phyloP scores from a whole-genome alignment of 805 yeast genomes.

The Saturnispora hagleri region DNA sequence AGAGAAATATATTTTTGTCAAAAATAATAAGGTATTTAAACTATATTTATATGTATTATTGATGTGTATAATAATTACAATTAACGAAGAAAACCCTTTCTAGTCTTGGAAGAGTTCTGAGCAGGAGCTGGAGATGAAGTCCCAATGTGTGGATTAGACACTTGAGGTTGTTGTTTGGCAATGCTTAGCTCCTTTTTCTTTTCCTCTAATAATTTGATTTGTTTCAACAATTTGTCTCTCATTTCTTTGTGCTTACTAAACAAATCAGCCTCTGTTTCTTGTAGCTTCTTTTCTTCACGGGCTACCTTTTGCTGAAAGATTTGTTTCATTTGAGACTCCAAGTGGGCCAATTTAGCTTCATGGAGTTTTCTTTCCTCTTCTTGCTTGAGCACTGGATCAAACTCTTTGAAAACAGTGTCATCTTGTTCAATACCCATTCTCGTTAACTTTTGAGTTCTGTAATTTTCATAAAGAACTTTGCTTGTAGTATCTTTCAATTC shows the following conservation, averaged over 20 bases:
- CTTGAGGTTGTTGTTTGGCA: slow-evolving; percentile 41
- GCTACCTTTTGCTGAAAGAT: slow-evolving; percentile 94
- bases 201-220: slow-evolving; percentile 83
- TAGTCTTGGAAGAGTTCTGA: slow-evolving; percentile 46
- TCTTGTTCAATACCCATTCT: slow-evolving; percentile 89
- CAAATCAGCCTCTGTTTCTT: slow-evolving; percentile 92
- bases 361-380: slow-evolving; percentile 90
- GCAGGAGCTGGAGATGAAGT: slow-evolving; percentile 17
- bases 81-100: slow-evolving; percentile 72
- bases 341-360: slow-evolving; percentile 85
- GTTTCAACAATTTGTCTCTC: slow-evolving; percentile 88
- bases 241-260: slow-evolving; percentile 93
- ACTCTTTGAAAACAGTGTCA: slow-evolving; percentile 84
- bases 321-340: slow-evolving; percentile 94
- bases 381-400: slow-evolving; percentile 85
- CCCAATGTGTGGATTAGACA: neutral
- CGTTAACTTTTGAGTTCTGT: slow-evolving; percentile 74
- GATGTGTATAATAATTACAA: neutral
- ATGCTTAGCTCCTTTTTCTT: slow-evolving; percentile 72
- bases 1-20: neutral
- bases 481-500: slow-evolving; percentile 85
- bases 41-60: neutral
- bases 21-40: neutral
- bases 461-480: slow-evolving; percentile 71
- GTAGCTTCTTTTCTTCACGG: slow-evolving; percentile 95